phyloP scores from a whole-genome alignment of 164 flowering plant genomes.

The Annona cherimola region DNA sequence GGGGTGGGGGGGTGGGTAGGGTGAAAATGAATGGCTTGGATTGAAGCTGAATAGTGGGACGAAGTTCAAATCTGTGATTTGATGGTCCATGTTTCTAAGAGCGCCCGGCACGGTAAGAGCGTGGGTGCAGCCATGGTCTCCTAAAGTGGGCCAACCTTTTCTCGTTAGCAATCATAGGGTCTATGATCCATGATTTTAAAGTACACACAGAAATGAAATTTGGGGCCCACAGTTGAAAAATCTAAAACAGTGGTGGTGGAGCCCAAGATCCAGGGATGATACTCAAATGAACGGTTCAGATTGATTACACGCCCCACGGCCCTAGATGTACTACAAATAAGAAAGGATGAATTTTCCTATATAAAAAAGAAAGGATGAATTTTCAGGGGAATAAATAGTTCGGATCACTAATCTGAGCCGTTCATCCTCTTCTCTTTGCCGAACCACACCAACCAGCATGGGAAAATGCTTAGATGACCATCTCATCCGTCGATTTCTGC shows the following conservation, averaged over 20 bases:
- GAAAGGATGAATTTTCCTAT: too few relatives aligned
- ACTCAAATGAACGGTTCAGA: too few relatives aligned
- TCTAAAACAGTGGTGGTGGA: not conserved
- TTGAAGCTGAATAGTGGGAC: not conserved
- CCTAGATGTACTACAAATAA: too few relatives aligned
- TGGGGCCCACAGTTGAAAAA: not conserved
- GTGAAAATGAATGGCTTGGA: not conserved
- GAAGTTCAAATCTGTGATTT: not conserved
- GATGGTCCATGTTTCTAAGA: not conserved
- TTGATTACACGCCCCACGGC: too few relatives aligned
- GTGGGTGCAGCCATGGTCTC: not conserved
- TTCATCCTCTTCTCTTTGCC: too few relatives aligned
- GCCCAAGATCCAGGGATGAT: not conserved
- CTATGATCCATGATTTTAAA: not conserved
- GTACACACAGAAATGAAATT: not conserved
- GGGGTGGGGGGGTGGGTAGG: not conserved
- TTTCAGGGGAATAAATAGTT: too few relatives aligned
- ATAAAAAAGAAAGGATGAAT: too few relatives aligned
- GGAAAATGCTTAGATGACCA: too few relatives aligned
- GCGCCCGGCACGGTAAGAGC: not conserved
- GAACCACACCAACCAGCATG: too few relatives aligned
- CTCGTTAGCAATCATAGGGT: not conserved
- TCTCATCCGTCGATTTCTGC: too few relatives aligned
- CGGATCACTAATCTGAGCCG: too few relatives aligned
- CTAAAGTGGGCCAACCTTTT: not conserved